phyloP scores from a whole-genome alignment of 2,329 filamentous ascomycete genomes.

The Endocalyx cinctus region DNA sequence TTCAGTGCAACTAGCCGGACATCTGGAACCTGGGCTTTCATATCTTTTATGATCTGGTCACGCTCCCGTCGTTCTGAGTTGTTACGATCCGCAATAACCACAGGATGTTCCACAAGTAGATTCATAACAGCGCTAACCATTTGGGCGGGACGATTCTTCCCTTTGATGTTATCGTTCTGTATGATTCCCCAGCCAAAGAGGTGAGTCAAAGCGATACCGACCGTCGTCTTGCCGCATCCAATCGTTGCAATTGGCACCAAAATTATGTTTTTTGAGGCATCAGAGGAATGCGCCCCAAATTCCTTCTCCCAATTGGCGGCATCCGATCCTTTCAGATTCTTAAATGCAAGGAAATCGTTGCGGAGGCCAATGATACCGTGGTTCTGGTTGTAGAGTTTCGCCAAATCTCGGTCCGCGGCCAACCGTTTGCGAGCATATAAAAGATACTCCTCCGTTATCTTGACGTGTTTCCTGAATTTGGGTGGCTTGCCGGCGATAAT shows the following conservation, averaged over 20 bases:
- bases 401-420: slow-evolving; percentile 61
- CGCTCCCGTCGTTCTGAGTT: slow-evolving; percentile 88
- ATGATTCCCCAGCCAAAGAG: slow-evolving; percentile 90
- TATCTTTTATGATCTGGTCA: slow-evolving; percentile 78
- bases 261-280: slow-evolving; percentile 64
- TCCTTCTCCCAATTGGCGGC: slow-evolving; percentile 73
- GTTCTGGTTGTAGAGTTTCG: slow-evolving; percentile 72
- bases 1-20: slow-evolving; percentile 80
- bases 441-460: slow-evolving; percentile 89
- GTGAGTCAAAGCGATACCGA: slow-evolving; percentile 74
- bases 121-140: slow-evolving; percentile 71
- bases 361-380: slow-evolving; percentile 92
- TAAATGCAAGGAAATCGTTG: slow-evolving; percentile 78
- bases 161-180: slow-evolving; percentile 94
- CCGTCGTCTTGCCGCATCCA: slow-evolving; percentile 93
- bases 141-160: slow-evolving; percentile 68
- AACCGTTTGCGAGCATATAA: slow-evolving; percentile 73
- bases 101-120: slow-evolving; percentile 59
- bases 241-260: slow-evolving; percentile 91
- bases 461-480: slow-evolving; percentile 77
- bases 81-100: slow-evolving; percentile 88
- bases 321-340: slow-evolving; percentile 82
- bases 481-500: slow-evolving; percentile 73
- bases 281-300: slow-evolving; percentile 43
- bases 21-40: slow-evolving; percentile 56